Percentiles rank a stretch among this genome's conserved stretches.
These are phyloP conservation scores for Streptanthus diversifolius DNA, from an alignment of 345 rosid species.

Conservation along the genomic window DNA sequence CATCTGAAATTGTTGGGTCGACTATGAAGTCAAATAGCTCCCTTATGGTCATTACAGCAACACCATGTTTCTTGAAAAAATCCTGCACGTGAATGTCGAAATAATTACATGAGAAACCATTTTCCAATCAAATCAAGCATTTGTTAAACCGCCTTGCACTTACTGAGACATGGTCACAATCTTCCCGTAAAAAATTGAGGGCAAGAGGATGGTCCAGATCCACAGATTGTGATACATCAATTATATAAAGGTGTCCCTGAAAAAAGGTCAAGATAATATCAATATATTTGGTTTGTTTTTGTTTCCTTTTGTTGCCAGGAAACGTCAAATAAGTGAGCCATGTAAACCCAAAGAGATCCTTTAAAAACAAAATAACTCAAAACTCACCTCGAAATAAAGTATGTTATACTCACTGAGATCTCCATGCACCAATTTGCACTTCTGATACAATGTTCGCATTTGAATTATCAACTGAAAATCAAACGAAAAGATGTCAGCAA, in stretches of 20 bases:
- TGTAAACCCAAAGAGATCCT: neutral
- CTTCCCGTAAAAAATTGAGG: conserved; percentile 90
- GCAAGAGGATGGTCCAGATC: conserved; percentile 96
- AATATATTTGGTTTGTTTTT: neutral
- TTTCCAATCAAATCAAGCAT: neutral
- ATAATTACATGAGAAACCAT: neutral
- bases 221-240: conserved; percentile 93
- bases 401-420: conserved; percentile 98
- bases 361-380: neutral
- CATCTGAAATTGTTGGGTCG: conserved; percentile 81
- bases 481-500: conserved; percentile 9
- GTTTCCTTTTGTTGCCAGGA: too few relatives aligned
- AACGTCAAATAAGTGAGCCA: neutral
- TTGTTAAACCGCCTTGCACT: conserved; percentile 24
- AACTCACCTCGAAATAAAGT: conserved; percentile 76
- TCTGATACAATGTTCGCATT: conserved; percentile 82
- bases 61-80: conserved; percentile 85
- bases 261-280: neutral
- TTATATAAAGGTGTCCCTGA: conserved; percentile 87
- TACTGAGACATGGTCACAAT: conserved; percentile 92
- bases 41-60: conserved; percentile 88
- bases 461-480: conserved; percentile 61
- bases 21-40: conserved; percentile 95
- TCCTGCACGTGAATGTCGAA: conserved; percentile 44
- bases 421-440: conserved; percentile 94